These are phyloP conservation scores for Neostapfia colusana DNA, from an alignment of 176 grass and related monocot species.

Conservation along the genomic window DNA sequence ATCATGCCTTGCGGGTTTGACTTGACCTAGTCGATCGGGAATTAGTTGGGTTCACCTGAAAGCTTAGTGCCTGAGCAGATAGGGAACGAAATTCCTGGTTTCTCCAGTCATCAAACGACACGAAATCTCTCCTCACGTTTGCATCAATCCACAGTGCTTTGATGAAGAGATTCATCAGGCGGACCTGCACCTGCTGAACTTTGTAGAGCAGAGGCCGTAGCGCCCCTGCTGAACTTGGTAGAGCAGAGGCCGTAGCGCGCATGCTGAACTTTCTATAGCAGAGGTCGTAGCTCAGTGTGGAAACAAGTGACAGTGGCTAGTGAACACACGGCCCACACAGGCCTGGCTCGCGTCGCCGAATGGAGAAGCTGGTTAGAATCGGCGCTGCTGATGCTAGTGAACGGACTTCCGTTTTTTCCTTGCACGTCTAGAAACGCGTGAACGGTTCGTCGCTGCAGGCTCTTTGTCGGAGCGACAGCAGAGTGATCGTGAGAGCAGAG, in stretches of 20 bases:
- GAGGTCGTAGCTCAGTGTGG: neutral
- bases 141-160: neutral
- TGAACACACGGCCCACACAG: neutral
- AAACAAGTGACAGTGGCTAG: neutral
- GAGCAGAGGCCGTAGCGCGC: too few species aligned
- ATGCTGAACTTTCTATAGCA: neutral
- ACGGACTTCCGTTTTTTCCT: neutral
- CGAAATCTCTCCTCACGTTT: neutral
- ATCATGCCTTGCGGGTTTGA: neutral
- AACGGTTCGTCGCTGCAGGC: neutral
- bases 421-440: neutral
- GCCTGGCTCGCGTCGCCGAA: neutral
- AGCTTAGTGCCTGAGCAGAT: conserved; percentile 9
- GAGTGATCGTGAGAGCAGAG: neutral
- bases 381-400: neutral
- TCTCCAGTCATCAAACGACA: neutral
- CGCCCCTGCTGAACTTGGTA: too few species aligned
- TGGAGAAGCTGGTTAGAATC: neutral
- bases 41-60: neutral
- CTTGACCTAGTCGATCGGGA: neutral
- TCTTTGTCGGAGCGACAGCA: neutral
- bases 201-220: neutral
- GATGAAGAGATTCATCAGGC: neutral
- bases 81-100: neutral
- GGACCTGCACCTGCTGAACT: neutral